These are phyloP conservation scores for Euphorbia tirucalli DNA, from an alignment of 345 rosid species.

Conservation along the genomic window DNA sequence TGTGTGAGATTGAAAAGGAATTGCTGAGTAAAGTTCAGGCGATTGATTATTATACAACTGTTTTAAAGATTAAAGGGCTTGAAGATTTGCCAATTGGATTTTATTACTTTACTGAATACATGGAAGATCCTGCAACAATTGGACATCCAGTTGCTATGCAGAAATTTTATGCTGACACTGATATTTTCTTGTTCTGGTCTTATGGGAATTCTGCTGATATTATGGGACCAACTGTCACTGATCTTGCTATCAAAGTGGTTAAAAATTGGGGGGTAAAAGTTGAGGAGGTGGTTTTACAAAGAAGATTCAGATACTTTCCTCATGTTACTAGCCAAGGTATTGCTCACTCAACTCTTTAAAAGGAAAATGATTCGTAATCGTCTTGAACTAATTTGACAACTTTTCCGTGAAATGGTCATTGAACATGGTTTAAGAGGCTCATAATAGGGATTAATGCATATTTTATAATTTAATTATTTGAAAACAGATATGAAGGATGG, in stretches of 20 bases:
- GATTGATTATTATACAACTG: conserved; percentile 66
- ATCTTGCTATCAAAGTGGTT: conserved; percentile 41
- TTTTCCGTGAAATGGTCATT: too few relatives aligned
- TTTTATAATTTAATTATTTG: not conserved
- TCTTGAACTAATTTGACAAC: too few relatives aligned
- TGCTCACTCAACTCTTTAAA: conserved; percentile 13
- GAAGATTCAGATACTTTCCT: conserved; percentile 65
- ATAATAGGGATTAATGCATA: conserved; percentile 8
- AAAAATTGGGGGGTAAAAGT: conserved; percentile 47
- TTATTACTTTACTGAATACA: conserved; percentile 60
- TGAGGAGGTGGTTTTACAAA: conserved; percentile 46
- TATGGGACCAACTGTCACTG: conserved; percentile 39
- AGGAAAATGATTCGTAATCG: too few relatives aligned
- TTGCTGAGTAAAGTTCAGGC: conserved; percentile 56
- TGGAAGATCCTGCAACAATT: conserved; percentile 60
- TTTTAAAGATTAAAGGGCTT: conserved; percentile 51
- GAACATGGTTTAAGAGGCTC: not conserved
- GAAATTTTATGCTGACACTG: conserved; percentile 54
- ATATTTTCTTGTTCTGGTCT: conserved; percentile 71
- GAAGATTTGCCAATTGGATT: conserved; percentile 58
- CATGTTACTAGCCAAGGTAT: conserved; percentile 60
- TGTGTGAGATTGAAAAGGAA: conserved; percentile 48
- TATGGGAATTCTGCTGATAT: conserved; percentile 49
- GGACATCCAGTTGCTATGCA: conserved; percentile 76
- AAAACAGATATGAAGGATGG: conserved; percentile 61